phyloP scores from a whole-genome alignment of 2,329 filamentous ascomycete genomes.

The Exophiala sp. region DNA sequence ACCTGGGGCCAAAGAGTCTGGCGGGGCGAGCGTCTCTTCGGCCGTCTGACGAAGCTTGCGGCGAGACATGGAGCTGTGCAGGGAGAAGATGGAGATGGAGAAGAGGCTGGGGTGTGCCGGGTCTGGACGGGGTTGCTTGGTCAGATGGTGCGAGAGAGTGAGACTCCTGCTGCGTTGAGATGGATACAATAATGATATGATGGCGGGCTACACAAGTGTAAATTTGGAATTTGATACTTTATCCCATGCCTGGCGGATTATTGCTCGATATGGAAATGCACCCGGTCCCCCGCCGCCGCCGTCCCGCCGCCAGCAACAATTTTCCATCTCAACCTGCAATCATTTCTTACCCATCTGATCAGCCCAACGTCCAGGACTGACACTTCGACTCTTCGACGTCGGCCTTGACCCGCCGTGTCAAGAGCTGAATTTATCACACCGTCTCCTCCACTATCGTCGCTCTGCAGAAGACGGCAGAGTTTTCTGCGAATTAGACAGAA shows the following conservation, averaged over 20 bases:
- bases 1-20: slow-evolving; percentile 47
- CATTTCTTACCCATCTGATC: neutral
- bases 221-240: neutral
- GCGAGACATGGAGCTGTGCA: slow-evolving; percentile 48
- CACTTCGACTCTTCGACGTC: neutral
- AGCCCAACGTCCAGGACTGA: neutral
- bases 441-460: neutral
- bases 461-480: neutral
- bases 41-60: slow-evolving; percentile 71
- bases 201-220: no score
- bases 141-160: neutral
- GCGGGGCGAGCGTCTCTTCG: slow-evolving; percentile 60
- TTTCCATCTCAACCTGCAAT: neutral
- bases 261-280: neutral
- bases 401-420: neutral
- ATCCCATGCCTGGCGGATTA: neutral
- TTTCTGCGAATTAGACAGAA: neutral
- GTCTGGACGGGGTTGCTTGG: neutral
- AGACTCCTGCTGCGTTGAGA: neutral
- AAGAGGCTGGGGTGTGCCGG: neutral
- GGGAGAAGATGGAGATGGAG: neutral
- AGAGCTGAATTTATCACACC: neutral
- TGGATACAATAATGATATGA: neutral
- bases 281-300: no score
- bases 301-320: neutral